Base-by-base conservation (phyloP, 2,329 filamentous ascomycete genomes). In the Niveomyces coronatus region DNA sequence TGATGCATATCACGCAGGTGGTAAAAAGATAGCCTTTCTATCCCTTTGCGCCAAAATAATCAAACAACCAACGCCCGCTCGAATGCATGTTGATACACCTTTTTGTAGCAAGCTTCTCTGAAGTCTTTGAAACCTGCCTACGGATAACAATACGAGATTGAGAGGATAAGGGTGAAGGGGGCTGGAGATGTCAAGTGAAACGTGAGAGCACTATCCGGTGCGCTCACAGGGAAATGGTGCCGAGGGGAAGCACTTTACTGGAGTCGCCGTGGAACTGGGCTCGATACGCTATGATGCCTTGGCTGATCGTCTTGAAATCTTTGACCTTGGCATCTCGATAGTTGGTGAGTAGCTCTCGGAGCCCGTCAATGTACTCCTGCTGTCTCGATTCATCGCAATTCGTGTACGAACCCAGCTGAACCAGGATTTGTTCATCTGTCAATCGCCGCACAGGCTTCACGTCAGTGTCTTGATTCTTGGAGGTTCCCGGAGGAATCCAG, bases 381-480 rank as follows among this genome's bases (percentile, higher is more conserved):
- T 72, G 73, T 45, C 79, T 70, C 42, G 76, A 71, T 47, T 71
- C 71, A 29, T 67, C 71, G 53, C 76, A 78, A 46, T 76, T 76
- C 44, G 79, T 76, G 31, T 75, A 69, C 32, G 71, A 76, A 31
- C 82, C 82, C 37, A 87, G 71, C 48, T 83, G 76, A 40, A 83
- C 68, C 46, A 87, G 74, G 46, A 86, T 78, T 54, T 79, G 74
- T 56, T 82, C 76, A 65, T 85, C 82, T 87, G 61, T 45, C 56
- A 47, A 49, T 52, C 49, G 49, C 43, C 41, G 46, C 49, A 50
- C n/a, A n/a, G n/a, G n/a, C 52, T 48, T 51, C 35, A 50, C 53
- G 68, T 74, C 65, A 73, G 68, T 39, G 64, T 57, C 62, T 59
- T 60, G 58, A 62, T 61, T 57, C 52, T 55, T 58, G 53, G 55